Conservation (phyloP, 163 green algal genomes). For the Volvox carteri region DNA sequence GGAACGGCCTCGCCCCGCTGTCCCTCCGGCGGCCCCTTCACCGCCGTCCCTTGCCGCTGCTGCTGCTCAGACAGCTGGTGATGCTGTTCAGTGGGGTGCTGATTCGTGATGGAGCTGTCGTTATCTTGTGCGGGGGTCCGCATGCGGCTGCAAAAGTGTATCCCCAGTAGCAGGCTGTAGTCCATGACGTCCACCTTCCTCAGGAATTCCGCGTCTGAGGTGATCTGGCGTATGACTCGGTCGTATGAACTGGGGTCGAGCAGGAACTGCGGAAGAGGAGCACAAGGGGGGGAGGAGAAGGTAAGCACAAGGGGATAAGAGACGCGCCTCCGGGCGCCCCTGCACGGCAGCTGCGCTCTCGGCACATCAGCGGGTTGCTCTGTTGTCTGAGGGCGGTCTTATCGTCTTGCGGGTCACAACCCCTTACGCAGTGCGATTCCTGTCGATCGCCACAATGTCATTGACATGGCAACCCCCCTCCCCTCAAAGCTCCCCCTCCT, state of each 20-base stretch:
- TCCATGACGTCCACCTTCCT: conserved; percentile 91
- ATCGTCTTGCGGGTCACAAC: too few relatives aligned
- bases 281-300: too few relatives aligned
- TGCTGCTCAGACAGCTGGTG: conserved; percentile 42
- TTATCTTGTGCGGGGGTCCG: neutral
- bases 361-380: too few relatives aligned
- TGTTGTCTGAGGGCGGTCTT: too few relatives aligned
- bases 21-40: neutral
- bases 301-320: too few relatives aligned
- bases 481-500: too few relatives aligned
- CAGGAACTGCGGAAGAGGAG: conserved; percentile 38
- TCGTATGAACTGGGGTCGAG: conserved; percentile 52
- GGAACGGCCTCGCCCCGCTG: neutral
- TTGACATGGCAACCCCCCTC: too few relatives aligned
- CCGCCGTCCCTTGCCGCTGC: neutral
- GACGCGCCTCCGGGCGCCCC: too few relatives aligned
- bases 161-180: conserved; percentile 97
- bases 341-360: too few relatives aligned
- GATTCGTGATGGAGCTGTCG: neutral
- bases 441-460: too few relatives aligned
- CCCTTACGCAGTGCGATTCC: too few relatives aligned
- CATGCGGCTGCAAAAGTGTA: conserved; percentile 85
- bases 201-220: conserved; percentile 58
- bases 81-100: conserved; percentile 10
- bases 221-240: conserved; percentile 53